Base-by-base conservation (phyloP, 108 stramenopile species). In the Nannochloropsis oceanica region DNA sequence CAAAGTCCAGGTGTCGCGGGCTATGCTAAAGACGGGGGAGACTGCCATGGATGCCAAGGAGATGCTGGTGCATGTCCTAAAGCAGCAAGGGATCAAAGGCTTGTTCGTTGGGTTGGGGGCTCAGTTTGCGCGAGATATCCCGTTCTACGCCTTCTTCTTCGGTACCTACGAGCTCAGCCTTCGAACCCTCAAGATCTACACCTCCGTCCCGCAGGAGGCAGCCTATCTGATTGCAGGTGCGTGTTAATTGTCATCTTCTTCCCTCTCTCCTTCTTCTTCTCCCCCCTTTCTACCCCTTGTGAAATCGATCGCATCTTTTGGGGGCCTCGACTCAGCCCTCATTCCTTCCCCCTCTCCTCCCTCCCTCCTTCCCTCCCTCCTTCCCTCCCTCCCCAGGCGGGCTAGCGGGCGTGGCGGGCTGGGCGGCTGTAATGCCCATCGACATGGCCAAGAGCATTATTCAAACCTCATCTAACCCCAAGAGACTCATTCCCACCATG, bases 141-240 rank as follows among this genome's bases (percentile, higher is more conserved):
- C 90, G 9, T 91, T 91, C 50, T 91, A 87, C 80, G 88, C 88
- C 26, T 81, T 44, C 24, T 91, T 91, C 84, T 91, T 91, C 26
- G 90, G 90, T 12, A 73, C 88, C 27, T 91, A 91, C 88, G 90
- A 91, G 42, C 22, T 83, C 12, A 14, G 90, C 25, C 85, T 89
- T 14, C 26, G 84, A 13, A 3, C 25, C 9, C 43, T 87, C 18
- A 89, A 89, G 43, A 44, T 44, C 26, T 44, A 84, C 22, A 82
- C 84, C 84, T 42, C 43, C 14, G 14, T 90, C 0, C 89, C 90
- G 12, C 59, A 82, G 5, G 89, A 89, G 83, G n/a, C 43, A 42
- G 18, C 84, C 44, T 89, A 89, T 27, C 9, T 73, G n/a, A 10
- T 73, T 18, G 59, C 59, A n/a, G 59, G 59, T 73, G n/a, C 9